Evolutionary conservation across 148 eudicot species (phyloP), one percentile per base, ranked within the genome.

Genomic region (Silene latifolia): DNA sequence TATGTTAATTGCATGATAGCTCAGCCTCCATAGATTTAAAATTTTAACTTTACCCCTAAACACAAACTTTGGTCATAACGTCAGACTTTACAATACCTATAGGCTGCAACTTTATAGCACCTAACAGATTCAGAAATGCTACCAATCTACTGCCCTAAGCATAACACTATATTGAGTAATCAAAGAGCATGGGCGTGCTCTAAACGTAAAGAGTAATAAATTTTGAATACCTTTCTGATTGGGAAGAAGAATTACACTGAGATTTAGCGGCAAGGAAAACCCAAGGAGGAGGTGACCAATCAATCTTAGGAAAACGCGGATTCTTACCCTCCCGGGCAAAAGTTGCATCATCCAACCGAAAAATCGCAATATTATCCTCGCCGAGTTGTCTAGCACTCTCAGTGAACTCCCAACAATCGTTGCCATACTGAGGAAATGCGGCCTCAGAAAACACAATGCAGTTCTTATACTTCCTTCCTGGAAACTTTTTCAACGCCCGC

Each of bases 211-310:
- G 11, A 0, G 23, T 15, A 35, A 39, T 66, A n/a, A 7, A 10
- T 20, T 8, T 68, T 5, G 4, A 10, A n/a, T 47, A 68, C 57
- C 71, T 19, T 68, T 66, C 51, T 3, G 70, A 66, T 66, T 35
- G 51, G 11, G 15, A 3, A 13, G 15, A 0, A 10, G 25, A 21
- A 19, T 68, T 25, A 19, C 15, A 10, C 18, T 5, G 17, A 68
- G 9, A 19, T 21, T 60, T 10, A 10, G 25, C 63, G 21, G 47
- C 29, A 68, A 8, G 27, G 15, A 68, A 47, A 68, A 68, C 44
- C 71, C 71, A 68, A 68, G 54, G 11, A 48, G 71, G 25, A 19
- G 71, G 56, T 17, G 42, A 64, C 46, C 69, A 64, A 15, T 64
- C 42, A 14, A 64, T 27, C 46, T 15, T 15, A 29, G 69, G 47